phyloP scores from a whole-genome alignment of 805 yeast genomes.

The Candida mattraensis region DNA sequence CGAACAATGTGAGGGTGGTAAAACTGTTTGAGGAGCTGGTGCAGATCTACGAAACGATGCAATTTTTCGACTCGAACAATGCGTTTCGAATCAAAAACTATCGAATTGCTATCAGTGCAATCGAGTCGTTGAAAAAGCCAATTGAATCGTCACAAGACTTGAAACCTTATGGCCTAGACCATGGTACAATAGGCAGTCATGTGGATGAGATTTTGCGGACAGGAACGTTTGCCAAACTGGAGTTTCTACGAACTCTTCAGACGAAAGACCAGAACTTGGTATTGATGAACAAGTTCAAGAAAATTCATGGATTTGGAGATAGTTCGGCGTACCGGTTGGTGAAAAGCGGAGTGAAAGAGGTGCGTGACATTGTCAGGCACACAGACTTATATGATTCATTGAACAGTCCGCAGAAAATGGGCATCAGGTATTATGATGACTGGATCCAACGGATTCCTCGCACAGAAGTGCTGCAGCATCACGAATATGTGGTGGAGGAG shows the following conservation, averaged over 20 bases:
- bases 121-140: slow-evolving; percentile 28
- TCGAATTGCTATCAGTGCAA: slow-evolving; percentile 41
- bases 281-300: slow-evolving; percentile 35
- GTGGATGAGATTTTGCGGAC: slow-evolving; percentile 47
- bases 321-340: slow-evolving; percentile 39
- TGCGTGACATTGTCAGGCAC: slow-evolving; percentile 35
- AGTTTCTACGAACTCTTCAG: slow-evolving; percentile 12
- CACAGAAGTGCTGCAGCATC: slow-evolving; percentile 43
- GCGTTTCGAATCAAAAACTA: slow-evolving; percentile 32
- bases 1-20: slow-evolving; percentile 32
- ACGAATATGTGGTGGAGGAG: slow-evolving; percentile 29
- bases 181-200: slow-evolving; percentile 41
- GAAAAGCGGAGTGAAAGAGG: slow-evolving; percentile 38
- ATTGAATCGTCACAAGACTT: slow-evolving; percentile 42
- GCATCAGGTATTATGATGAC: slow-evolving; percentile 48
- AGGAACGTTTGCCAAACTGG: slow-evolving; percentile 29
- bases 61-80: slow-evolving; percentile 18
- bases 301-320: slow-evolving; percentile 52
- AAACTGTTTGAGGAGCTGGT: slow-evolving; percentile 33
- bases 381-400: slow-evolving; percentile 16
- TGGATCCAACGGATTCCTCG: slow-evolving; percentile 47
- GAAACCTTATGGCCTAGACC: slow-evolving; percentile 39
- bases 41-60: slow-evolving; percentile 26
- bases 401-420: slow-evolving; percentile 33
- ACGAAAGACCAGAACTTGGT: slow-evolving; percentile 24